A percentile compares a stretch with the other conserved stretches of the same genome.
These are phyloP conservation scores for Sisymbrium altissimum DNA, from an alignment of 345 rosid species.

Conservation along the genomic window DNA sequence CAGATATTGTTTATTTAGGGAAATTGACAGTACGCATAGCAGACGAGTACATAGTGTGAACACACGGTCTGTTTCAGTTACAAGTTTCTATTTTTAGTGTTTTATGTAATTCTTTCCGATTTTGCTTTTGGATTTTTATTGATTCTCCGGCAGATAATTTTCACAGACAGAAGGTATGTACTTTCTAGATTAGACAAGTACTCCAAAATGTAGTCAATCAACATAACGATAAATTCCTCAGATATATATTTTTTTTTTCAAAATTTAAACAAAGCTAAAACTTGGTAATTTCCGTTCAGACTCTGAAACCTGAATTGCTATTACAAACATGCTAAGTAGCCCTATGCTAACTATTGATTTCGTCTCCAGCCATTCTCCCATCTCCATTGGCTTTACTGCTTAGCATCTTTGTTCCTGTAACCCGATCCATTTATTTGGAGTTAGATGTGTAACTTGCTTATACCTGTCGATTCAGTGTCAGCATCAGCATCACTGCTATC, in stretches of 20 bases:
- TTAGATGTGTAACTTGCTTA: background rate
- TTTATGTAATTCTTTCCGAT: background rate
- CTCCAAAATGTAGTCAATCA: background rate
- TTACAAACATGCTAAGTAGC: background rate
- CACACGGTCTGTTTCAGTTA: background rate
- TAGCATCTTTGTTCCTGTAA: background rate
- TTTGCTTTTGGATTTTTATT: background rate
- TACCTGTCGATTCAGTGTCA: conserved; percentile 24
- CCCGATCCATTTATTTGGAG: background rate
- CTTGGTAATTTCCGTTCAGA: background rate
- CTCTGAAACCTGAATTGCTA: background rate
- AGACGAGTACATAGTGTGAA: background rate
- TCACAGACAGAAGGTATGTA: background rate
- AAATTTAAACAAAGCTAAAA: background rate
- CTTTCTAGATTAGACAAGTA: background rate
- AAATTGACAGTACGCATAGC: background rate
- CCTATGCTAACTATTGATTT: background rate
- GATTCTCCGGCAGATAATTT: background rate
- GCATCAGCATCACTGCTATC: conserved; percentile 1
- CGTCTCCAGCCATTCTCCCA: background rate
- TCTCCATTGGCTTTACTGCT: background rate
- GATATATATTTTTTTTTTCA: background rate
- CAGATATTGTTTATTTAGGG: background rate
- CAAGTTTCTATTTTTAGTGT: background rate
- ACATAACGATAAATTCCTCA: background rate